Evolutionary conservation across 805 yeast species (phyloP).

Genomic region (Wickerhamiella nectarea): DNA sequence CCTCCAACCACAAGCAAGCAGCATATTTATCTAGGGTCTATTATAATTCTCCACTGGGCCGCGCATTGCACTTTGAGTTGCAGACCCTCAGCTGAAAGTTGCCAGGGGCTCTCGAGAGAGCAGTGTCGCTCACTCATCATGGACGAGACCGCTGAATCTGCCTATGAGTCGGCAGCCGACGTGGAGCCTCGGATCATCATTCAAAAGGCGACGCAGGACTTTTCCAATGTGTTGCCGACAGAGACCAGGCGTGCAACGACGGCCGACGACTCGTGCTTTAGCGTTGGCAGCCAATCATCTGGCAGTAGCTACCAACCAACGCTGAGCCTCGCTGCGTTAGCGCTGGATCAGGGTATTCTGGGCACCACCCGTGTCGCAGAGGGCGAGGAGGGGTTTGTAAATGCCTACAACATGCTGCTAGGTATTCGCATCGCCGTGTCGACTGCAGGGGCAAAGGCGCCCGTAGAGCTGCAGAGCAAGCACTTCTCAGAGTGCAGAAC

Average conservation of each 20-base stretch:
- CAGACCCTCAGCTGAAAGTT: no score
- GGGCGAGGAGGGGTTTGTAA: constrained; percentile 83
- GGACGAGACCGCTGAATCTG: background rate
- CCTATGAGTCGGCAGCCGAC: background rate
- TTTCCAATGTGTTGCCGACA: background rate
- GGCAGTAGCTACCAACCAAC: constrained; percentile 4
- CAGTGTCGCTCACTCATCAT: background rate
- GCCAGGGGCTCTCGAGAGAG: no score
- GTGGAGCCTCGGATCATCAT: background rate
- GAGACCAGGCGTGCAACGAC: background rate
- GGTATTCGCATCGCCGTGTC: constrained; percentile 95
- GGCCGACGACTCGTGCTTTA: constrained; percentile 5
- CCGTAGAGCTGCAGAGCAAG: constrained; percentile 51
- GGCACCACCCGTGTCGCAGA: constrained; percentile 70
- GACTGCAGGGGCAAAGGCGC: constrained; percentile 66
- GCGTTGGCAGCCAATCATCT: background rate
- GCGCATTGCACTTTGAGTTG: no score
- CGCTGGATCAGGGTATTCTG: constrained; percentile 38
- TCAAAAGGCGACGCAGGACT: background rate
- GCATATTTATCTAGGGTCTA: no score
- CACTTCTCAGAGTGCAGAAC: constrained; percentile 68
- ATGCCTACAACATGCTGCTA: constrained; percentile 94
- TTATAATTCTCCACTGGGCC: no score
- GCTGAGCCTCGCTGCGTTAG: constrained; percentile 3
- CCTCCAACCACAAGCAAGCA: background rate